phyloP scores from a whole-genome alignment of 495 filamentous ascomycete species.

The Daldinia concentrica region DNA sequence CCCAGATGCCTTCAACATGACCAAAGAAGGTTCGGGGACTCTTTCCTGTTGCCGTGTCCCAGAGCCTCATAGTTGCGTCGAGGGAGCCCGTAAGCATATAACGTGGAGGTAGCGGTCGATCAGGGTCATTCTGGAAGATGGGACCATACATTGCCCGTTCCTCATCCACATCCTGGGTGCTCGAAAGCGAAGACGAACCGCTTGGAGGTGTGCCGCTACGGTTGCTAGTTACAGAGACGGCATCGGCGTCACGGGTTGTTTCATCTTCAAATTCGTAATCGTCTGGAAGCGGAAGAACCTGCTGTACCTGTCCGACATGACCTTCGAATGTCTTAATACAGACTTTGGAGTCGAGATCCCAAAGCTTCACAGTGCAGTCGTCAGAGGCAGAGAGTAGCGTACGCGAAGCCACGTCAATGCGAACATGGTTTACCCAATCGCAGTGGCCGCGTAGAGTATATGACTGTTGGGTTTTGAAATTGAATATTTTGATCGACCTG shows the following conservation, averaged over 20 bases:
- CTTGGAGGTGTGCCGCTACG: conserved; percentile 47
- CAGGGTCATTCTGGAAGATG: conserved; percentile 62
- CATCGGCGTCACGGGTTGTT: conserved; percentile 67
- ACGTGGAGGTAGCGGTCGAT: conserved; percentile 75
- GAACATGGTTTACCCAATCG: conserved; percentile 94
- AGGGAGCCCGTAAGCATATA: conserved; percentile 94
- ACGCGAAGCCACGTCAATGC: conserved; percentile 79
- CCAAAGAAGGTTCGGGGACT: conserved; percentile 95
- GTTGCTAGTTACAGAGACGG: conserved; percentile 53
- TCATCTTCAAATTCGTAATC: conserved; percentile 90
- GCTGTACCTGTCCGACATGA: conserved; percentile 96
- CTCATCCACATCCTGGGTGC: conserved; percentile 48
- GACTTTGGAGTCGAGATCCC: conserved; percentile 84
- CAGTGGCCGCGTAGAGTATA: conserved; percentile 83
- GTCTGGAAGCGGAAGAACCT: conserved; percentile 79
- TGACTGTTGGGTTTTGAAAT: conserved; percentile 83
- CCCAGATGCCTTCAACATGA: conserved; percentile 96
- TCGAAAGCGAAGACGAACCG: conserved; percentile 29
- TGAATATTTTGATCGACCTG: conserved; percentile 90
- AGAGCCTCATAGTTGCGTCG: conserved; percentile 90
- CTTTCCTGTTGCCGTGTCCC: conserved; percentile 83
- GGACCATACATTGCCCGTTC: conserved; percentile 63
- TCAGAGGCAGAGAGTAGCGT: conserved; percentile 94
- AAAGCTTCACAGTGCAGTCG: conserved; percentile 89
- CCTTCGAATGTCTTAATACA: conserved; percentile 86